Percentiles rank a stretch among this genome's conserved stretches.
Conservation (phyloP, 257 asterid genomes). For the Plantago major region DNA sequence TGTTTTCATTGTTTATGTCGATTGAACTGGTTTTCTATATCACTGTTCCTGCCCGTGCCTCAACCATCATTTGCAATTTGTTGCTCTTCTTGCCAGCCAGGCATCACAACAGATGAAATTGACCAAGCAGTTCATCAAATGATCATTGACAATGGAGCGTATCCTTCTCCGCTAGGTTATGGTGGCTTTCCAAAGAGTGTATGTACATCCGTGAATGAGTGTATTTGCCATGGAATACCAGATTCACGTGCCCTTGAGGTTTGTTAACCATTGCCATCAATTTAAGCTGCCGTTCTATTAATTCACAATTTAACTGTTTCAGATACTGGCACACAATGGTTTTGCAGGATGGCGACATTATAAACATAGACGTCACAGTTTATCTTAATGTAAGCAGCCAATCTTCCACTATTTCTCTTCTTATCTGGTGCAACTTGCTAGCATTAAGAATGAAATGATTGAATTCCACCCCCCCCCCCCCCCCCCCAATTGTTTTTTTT, state of each 20-base stretch:
- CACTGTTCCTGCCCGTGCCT: conserved; percentile 12
- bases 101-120: conserved; percentile 90
- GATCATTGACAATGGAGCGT: conserved; percentile 89
- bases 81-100: conserved; percentile 84
- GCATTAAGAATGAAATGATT: too few relatives aligned
- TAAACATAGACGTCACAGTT: conserved; percentile 95
- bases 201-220: conserved; percentile 97
- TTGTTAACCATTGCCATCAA: conserved; percentile 13
- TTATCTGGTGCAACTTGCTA: conserved; percentile 2
- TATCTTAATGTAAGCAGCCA: conserved; percentile 79
- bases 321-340: conserved; percentile 15
- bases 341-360: conserved; percentile 93
- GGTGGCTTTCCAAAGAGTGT: conserved; percentile 98
- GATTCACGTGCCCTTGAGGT: conserved; percentile 97
- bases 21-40: conserved; percentile 8
- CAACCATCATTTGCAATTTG: conserved; percentile 19
- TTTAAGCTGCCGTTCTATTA: neutral
- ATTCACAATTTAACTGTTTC: neutral
- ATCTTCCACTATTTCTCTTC: neutral
- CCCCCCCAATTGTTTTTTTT: too few relatives aligned
- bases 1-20: neutral
- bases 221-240: conserved; percentile 99
- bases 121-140: conserved; percentile 93
- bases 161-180: conserved; percentile 98
- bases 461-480: too few relatives aligned